Evolutionary conservation across 1,139 yeast species (phyloP).

Genomic region (Kurtzmaniella quercitrusa): DNA sequence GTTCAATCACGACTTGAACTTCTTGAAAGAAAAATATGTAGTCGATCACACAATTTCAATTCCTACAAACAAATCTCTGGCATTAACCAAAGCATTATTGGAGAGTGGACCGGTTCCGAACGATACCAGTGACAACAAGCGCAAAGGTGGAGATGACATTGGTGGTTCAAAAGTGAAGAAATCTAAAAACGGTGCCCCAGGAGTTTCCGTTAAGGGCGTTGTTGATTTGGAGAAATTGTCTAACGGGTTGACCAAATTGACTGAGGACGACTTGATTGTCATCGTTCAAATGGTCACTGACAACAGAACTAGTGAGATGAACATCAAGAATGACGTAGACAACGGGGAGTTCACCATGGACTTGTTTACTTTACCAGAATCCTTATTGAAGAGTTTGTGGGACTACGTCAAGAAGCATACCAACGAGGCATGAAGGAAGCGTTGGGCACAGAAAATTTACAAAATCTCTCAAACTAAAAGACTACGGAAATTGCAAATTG

Average conservation of each 20-base stretch:
- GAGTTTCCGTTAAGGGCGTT: conserved; percentile 59
- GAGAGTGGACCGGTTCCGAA: conserved; percentile 80
- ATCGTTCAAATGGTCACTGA: conserved; percentile 98
- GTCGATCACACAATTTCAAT: conserved; percentile 73
- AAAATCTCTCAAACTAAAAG: neutral
- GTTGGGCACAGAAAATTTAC: neutral
- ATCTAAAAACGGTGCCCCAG: conserved; percentile 43
- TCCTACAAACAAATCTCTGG: conserved; percentile 71
- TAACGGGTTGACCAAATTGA: conserved; percentile 79
- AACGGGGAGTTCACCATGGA: conserved; percentile 98
- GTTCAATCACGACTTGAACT: conserved; percentile 84
- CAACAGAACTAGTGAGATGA: conserved; percentile 93
- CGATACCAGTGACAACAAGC: conserved; percentile 24
- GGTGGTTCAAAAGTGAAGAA: conserved; percentile 55
- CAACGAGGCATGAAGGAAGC: conserved; percentile 27
- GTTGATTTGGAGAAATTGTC: conserved; percentile 90
- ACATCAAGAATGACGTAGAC: conserved; percentile 90
- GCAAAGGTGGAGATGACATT: conserved; percentile 19
- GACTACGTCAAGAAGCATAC: conserved; percentile 79
- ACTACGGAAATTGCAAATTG: conserved; percentile 1
- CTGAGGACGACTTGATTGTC: conserved; percentile 88
- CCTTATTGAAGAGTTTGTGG: conserved; percentile 87
- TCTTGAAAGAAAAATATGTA: conserved; percentile 69
- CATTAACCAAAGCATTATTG: conserved; percentile 62
- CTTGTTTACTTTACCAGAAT: conserved; percentile 88